phyloP scores from a whole-genome alignment of 805 yeast genomes.

The Diddensiella transvaalensis region DNA sequence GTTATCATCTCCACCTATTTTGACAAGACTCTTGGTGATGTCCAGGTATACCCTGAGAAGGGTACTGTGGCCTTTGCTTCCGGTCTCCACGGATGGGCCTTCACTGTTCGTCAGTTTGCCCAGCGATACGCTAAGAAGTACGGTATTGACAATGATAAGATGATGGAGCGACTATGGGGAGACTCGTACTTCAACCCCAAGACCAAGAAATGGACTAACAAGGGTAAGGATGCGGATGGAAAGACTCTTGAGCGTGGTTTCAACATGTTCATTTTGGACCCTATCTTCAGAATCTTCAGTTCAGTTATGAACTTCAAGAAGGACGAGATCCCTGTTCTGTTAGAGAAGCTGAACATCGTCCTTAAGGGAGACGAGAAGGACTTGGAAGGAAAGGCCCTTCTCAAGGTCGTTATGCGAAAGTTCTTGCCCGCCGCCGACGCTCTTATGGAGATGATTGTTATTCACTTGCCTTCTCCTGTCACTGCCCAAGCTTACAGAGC shows the following conservation, averaged over 20 bases:
- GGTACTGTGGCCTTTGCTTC: slow-evolving; percentile 99
- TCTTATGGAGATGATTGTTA: slow-evolving; percentile 95
- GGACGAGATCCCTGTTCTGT: slow-evolving; percentile 88
- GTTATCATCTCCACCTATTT: slow-evolving; percentile 95
- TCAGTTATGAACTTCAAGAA: slow-evolving; percentile 99
- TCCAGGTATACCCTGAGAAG: slow-evolving; percentile 96
- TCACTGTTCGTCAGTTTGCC: slow-evolving; percentile 99
- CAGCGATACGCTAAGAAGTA: slow-evolving; percentile 97
- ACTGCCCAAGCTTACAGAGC: slow-evolving; percentile 99
- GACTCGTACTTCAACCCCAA: slow-evolving; percentile 99
- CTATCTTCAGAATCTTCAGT: slow-evolving; percentile 95
- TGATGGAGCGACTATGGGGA: slow-evolving; percentile 99
- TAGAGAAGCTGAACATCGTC: slow-evolving; percentile 89
- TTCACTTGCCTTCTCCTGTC: slow-evolving; percentile 99
- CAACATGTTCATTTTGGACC: slow-evolving; percentile 98
- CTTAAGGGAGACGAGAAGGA: slow-evolving; percentile 97
- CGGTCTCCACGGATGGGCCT: slow-evolving; percentile 99
- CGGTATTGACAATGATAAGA: slow-evolving; percentile 96
- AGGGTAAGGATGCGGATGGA: slow-evolving; percentile 92
- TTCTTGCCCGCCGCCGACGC: slow-evolving; percentile 99
- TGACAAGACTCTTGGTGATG: slow-evolving; percentile 89
- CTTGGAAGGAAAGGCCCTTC: slow-evolving; percentile 96
- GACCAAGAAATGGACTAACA: slow-evolving; percentile 99
- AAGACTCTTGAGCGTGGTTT: slow-evolving; percentile 96
- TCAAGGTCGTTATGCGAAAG: slow-evolving; percentile 98